Conservation (phyloP, 805 yeast genomes). For the Wickerhamiella galacta region DNA sequence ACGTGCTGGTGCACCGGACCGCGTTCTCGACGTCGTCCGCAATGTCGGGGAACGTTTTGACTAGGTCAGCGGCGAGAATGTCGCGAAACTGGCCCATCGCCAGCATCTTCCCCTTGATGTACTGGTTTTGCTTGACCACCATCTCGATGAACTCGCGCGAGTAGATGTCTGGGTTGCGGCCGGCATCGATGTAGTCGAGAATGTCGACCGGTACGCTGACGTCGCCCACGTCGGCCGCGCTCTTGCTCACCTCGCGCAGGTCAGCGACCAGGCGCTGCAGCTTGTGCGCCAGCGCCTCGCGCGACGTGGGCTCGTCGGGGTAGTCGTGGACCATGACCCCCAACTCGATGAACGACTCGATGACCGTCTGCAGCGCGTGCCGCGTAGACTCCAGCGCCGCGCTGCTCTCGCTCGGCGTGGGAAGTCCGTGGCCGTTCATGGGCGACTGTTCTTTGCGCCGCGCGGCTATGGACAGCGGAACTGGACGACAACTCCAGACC, state of each 20-base stretch:
- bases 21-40: constrained; percentile 15
- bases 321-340: constrained; percentile 90
- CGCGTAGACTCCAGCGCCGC: constrained; percentile 12
- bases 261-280: constrained; percentile 11
- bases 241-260: constrained; percentile 7
- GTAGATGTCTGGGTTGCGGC: constrained; percentile 92
- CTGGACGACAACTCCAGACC: too few relatives aligned
- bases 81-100: constrained; percentile 49
- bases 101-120: constrained; percentile 64
- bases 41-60: constrained; percentile 66
- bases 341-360: constrained; percentile 72
- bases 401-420: constrained; percentile 11
- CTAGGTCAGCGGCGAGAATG: constrained; percentile 50
- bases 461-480: too few relatives aligned
- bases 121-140: constrained; percentile 77
- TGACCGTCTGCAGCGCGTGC: constrained; percentile 32
- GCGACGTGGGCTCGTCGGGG: constrained; percentile 73
- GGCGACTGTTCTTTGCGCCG: too few relatives aligned
- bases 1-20: too few relatives aligned
- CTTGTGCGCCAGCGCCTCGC: constrained; percentile 31
- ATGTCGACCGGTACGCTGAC: constrained; percentile 50
- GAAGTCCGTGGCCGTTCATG: constrained; percentile 9
- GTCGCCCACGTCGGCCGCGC: constrained; percentile 9
- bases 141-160: constrained; percentile 94
- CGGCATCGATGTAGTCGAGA: constrained; percentile 84